Conservation (phyloP, 2,329 filamentous ascomycete species). For the Cadophora sp. region DNA sequence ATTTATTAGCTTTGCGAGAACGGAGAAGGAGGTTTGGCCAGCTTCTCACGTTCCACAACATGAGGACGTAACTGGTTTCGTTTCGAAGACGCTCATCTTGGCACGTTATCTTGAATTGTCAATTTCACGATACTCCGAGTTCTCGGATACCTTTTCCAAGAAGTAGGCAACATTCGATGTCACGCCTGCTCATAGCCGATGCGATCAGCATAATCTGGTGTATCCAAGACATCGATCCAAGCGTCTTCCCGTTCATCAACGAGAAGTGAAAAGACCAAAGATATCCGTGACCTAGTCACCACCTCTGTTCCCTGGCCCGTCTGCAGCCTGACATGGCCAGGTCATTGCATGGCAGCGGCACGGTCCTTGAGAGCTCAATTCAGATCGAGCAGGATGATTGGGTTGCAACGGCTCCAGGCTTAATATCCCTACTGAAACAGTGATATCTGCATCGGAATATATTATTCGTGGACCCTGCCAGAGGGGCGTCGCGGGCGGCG, state of each 20-base stretch:
- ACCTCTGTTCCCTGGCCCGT: background rate
- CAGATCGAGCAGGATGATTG: conserved; percentile 2
- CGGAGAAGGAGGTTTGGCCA: background rate
- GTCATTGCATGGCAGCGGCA: conserved; percentile 6
- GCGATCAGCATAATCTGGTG: background rate
- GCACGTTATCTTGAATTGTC: background rate
- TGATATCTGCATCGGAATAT: conserved; percentile 9
- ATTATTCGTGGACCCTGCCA: background rate
- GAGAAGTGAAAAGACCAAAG: background rate
- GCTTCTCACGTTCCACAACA: background rate
- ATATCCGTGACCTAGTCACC: conserved; percentile 5
- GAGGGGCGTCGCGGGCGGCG: background rate
- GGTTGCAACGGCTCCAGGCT: background rate
- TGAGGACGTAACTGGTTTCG: background rate
- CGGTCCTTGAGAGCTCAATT: conserved; percentile 3
- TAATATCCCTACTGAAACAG: conserved; percentile 9
- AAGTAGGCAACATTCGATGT: background rate
- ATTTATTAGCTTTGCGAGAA: conserved; percentile 2
- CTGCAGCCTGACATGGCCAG: background rate
- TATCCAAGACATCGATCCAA: background rate
- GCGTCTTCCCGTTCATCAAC: background rate
- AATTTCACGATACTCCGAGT: background rate
- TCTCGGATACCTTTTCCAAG: background rate
- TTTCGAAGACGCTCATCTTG: background rate
- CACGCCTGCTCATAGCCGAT: background rate